A percentile compares a stretch with the other conserved stretches of the same genome.
Conservation (phyloP, 2,329 filamentous ascomycete species). For the Gaeumannomyces tritici region DNA sequence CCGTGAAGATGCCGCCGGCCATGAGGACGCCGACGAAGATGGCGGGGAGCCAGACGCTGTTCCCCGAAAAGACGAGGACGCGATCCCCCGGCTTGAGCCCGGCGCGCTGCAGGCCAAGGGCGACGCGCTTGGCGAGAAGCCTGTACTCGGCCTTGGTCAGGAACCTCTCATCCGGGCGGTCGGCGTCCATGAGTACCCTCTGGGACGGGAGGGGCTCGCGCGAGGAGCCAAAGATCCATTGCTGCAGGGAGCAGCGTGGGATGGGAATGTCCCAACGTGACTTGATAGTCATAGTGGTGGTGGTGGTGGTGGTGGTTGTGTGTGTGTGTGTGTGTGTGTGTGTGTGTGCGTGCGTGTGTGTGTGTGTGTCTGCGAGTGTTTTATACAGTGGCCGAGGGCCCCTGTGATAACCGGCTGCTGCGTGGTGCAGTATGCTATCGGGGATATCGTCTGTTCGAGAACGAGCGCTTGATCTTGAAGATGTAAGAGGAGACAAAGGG, state of each 20-base stretch:
- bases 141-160: constrained; percentile 57
- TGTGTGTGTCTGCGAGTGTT: neutral
- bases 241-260: constrained; percentile 39
- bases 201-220: constrained; percentile 30
- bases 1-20: constrained; percentile 70
- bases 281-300: constrained; percentile 30
- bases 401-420: neutral
- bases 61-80: constrained; percentile 64
- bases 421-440: neutral
- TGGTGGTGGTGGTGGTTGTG: too few species aligned
- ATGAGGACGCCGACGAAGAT: constrained; percentile 66
- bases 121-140: constrained; percentile 62
- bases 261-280: constrained; percentile 36
- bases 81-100: constrained; percentile 61
- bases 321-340: too few species aligned
- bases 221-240: constrained; percentile 45
- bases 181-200: constrained; percentile 52
- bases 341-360: too few species aligned
- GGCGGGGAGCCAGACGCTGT: constrained; percentile 63
- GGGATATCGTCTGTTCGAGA: too few species aligned
- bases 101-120: constrained; percentile 52
- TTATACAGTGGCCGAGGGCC: neutral
- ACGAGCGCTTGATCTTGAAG: too few species aligned
- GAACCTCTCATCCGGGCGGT: constrained; percentile 55
- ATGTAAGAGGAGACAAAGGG: too few species aligned